phyloP scores from a whole-genome alignment of 139 green algal genomes.

The Ettlia oleoabundans region DNA sequence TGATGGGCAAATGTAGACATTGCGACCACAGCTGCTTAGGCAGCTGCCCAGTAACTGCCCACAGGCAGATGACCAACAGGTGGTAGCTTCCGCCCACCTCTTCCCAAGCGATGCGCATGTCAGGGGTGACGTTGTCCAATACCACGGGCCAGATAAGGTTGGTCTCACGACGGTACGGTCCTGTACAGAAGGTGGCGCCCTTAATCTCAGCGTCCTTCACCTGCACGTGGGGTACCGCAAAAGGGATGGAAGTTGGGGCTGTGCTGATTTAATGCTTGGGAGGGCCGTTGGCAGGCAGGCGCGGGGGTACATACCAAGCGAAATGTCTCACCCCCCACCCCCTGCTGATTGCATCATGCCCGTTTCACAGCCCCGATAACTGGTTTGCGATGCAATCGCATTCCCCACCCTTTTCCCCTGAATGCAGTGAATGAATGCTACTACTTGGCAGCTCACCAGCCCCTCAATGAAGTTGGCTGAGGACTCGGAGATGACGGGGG shows the following conservation, averaged over 20 bases:
- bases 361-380: too few relatives aligned
- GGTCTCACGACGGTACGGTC: slow-evolving; percentile 76
- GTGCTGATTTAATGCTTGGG: too few relatives aligned
- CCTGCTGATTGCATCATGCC: too few relatives aligned
- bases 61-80: too few relatives aligned
- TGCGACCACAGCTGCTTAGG: too few relatives aligned
- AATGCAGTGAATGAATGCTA: neutral
- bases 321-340: too few relatives aligned
- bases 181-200: slow-evolving; percentile 69
- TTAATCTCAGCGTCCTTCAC: slow-evolving; percentile 73
- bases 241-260: neutral
- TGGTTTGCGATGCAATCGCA: too few relatives aligned
- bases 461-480: slow-evolving; percentile 95
- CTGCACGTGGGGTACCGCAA: neutral
- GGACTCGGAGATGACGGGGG: slow-evolving; percentile 85
- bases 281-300: too few relatives aligned
- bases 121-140: slow-evolving; percentile 87
- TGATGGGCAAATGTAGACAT: too few relatives aligned
- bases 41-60: too few relatives aligned
- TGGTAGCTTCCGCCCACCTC: slow-evolving; percentile 84
- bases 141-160: slow-evolving; percentile 97
- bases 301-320: too few relatives aligned
- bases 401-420: too few relatives aligned
- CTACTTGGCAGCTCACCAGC: slow-evolving; percentile 57
- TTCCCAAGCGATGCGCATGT: slow-evolving; percentile 74